phyloP scores from a whole-genome alignment of 2,329 filamentous ascomycete species.

The Aspergillus fructus region DNA sequence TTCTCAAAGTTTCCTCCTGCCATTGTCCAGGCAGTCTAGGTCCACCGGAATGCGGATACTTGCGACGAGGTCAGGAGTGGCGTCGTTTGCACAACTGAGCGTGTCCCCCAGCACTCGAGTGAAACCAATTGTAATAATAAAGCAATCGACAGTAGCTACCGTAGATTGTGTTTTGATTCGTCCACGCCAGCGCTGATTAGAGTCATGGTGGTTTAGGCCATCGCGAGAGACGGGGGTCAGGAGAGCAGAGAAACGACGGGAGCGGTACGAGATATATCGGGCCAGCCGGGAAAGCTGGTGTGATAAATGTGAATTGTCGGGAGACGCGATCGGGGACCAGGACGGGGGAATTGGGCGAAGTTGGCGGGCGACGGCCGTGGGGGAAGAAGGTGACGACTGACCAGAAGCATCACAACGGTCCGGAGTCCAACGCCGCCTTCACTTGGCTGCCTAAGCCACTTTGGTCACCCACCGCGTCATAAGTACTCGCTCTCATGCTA shows the following conservation, averaged over 20 bases:
- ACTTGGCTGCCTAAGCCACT: constrained; percentile 10
- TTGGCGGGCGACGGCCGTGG: constrained; percentile 9
- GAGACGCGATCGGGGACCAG: neutral
- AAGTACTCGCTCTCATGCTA: neutral
- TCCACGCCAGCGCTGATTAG: constrained; percentile 25
- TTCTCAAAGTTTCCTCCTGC: constrained; percentile 79
- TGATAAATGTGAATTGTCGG: neutral
- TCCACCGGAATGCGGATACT: constrained; percentile 6
- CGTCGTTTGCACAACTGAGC: constrained; percentile 1
- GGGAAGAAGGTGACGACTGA: constrained; percentile 10
- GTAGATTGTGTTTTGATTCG: constrained; percentile 18
- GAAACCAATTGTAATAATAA: neutral
- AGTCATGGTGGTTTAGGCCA: constrained; percentile 32
- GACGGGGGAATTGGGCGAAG: neutral
- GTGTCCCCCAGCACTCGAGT: too few species aligned
- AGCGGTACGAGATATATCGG: neutral
- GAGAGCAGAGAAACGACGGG: constrained; percentile 6
- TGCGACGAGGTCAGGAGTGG: constrained; percentile 13
- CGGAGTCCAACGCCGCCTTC: constrained; percentile 3
- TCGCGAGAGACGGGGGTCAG: constrained; percentile 21
- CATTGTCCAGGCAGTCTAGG: constrained; percentile 26
- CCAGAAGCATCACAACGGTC: constrained; percentile 7
- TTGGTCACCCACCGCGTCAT: neutral
- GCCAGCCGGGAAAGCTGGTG: neutral
- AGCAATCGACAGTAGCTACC: constrained; percentile 10